Evolutionary conservation across 495 filamentous ascomycete genomes (phyloP).

Genomic region (Penicillium odoratum): DNA sequence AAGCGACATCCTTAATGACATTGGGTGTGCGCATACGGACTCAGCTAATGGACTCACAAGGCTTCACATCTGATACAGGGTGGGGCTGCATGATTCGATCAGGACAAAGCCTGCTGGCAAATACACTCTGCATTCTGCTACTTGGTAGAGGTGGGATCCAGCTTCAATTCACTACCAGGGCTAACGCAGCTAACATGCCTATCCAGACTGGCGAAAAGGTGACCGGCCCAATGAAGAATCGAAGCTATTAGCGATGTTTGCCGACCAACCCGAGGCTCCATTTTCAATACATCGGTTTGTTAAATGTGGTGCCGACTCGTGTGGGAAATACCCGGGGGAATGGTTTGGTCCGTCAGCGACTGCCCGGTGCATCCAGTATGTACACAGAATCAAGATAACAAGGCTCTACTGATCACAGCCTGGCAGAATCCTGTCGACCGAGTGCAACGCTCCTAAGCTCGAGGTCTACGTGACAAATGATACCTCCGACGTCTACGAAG

Average conservation of each 20-base stretch:
- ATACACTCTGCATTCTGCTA: conserved; percentile 67
- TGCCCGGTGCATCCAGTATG: conserved; percentile 92
- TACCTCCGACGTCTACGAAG: conserved; percentile 88
- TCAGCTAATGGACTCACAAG: conserved; percentile 73
- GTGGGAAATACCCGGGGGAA: conserved; percentile 92
- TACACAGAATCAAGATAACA: conserved; percentile 3
- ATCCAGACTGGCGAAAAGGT: conserved; percentile 76
- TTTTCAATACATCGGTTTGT: conserved; percentile 98
- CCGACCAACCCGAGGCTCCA: conserved; percentile 80
- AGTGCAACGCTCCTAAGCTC: conserved; percentile 56
- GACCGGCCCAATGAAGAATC: conserved; percentile 62
- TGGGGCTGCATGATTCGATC: conserved; percentile 99
- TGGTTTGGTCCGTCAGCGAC: conserved; percentile 99
- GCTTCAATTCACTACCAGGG: conserved; percentile 15
- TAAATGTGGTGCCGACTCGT: conserved; percentile 78
- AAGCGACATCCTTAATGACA: conserved; percentile 72
- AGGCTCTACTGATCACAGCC: conserved; percentile 24
- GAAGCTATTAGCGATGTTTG: conserved; percentile 77
- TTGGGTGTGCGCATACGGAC: conserved; percentile 80
- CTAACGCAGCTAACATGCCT: conserved; percentile 17
- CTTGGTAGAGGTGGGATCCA: conserved; percentile 72
- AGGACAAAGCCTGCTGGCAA: conserved; percentile 89
- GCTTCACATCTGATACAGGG: conserved; percentile 91
- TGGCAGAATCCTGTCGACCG: conserved; percentile 67
- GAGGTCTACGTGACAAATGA: conserved; percentile 88